Base-by-base conservation (phyloP, 2,329 filamentous ascomycete genomes). In the Cadophora malorum region DNA sequence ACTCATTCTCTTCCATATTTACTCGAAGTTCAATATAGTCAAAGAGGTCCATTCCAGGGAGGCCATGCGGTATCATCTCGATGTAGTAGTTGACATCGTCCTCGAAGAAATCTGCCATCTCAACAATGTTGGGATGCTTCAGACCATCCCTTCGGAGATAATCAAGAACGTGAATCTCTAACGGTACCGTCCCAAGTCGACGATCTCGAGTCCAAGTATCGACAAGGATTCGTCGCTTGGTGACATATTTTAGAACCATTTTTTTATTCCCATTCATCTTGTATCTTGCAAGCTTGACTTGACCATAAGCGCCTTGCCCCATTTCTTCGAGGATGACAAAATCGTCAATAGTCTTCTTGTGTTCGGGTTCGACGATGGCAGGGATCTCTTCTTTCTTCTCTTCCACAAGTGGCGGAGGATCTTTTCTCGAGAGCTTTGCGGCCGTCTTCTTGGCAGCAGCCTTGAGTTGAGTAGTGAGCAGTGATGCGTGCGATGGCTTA, bases 191-290 rank as follows among this genome's bases (percentile, higher is more conserved):
- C 19, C 96, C 96, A 14, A 99, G 86, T 65, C 92, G 89, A 56
- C 96, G 90, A 80, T 99, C 96, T 67, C 96, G 89, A 38, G 95
- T 98, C 96, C 96, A 99, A 0, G 96, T 99, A 80, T 99, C 96
- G 70, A 99, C 95, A 16, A 99, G 86, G 78, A 99, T 99, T 55
- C 95, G 91, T 68, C 92, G 90, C 81, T 99, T 99, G 5, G 96
- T 98, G 61, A 99, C 96, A 78, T 97, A 99, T 79, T 99, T 99
- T 76, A 99, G 86, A 23, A 99, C 95, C 70, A 96, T 91, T 80
- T 96, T 97, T 78, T 90, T 91, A 63, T 87, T 83, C 28, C 83
- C 88, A 63, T 86, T 88, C 75, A 90, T 88, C 81, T 94, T 96
- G 81, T 96, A 91, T 35, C 94, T 89, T 63, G 92, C 95, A 59